Evolutionary conservation across 2,329 filamentous ascomycete species (phyloP).

Genomic region (Harringtonia aguacate): DNA sequence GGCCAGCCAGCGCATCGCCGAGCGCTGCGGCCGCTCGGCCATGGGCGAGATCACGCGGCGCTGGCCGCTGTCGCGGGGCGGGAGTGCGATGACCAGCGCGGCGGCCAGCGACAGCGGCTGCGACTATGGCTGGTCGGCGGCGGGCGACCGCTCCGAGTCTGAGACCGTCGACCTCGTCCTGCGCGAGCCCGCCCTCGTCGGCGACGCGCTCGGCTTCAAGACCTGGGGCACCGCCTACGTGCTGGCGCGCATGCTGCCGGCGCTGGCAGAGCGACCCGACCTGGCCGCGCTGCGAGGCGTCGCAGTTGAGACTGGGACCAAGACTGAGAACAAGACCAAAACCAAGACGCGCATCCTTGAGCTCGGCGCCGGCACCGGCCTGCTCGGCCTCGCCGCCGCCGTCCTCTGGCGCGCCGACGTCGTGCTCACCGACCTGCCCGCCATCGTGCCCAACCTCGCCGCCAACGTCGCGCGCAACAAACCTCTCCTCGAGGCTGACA

Average conservation of each 20-base stretch:
- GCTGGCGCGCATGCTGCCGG: conserved; percentile 59
- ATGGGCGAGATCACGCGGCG: conserved; percentile 46
- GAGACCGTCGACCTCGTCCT: conserved; percentile 65
- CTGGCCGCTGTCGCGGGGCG: conserved; percentile 37
- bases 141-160: conserved; percentile 13
- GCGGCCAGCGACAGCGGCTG: conserved; percentile 3
- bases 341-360: conserved; percentile 47
- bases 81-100: neutral
- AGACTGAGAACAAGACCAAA: too few species aligned
- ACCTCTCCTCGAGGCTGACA: conserved; percentile 36
- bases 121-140: too few species aligned
- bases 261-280: neutral
- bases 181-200: conserved; percentile 77
- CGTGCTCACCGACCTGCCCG: conserved; percentile 69
- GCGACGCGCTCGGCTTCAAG: conserved; percentile 82
- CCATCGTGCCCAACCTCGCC: conserved; percentile 73
- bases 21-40: conserved; percentile 65
- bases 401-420: conserved; percentile 57
- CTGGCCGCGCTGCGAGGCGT: neutral
- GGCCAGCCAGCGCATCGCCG: conserved; percentile 69
- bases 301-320: neutral
- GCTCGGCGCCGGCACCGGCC: conserved; percentile 79
- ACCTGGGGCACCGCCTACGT: conserved; percentile 92
- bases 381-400: conserved; percentile 81
- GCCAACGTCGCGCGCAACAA: conserved; percentile 63